phyloP scores from a whole-genome alignment of 108 stramenopile genomes.

The Bacterosira constricta region DNA sequence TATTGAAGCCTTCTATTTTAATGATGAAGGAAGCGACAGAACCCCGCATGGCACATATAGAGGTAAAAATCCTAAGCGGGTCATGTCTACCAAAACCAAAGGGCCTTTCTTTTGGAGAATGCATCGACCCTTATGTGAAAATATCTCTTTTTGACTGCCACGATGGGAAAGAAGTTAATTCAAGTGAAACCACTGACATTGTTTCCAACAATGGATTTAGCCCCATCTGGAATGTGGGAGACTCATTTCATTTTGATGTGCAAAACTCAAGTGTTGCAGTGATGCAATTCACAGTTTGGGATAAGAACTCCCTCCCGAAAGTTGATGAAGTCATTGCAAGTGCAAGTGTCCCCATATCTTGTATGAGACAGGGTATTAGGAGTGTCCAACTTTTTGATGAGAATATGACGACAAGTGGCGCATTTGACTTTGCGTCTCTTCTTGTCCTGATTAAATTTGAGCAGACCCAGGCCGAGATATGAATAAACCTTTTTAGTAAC shows the following conservation, averaged over 20 bases:
- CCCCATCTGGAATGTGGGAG: constrained; percentile 67
- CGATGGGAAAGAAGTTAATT: constrained; percentile 49
- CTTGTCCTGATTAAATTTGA: constrained; percentile 65
- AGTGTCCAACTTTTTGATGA: constrained; percentile 82
- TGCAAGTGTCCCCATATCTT: constrained; percentile 84
- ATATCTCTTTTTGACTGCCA: constrained; percentile 74
- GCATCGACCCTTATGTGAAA: constrained; percentile 83
- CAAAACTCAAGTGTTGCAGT: constrained; percentile 73
- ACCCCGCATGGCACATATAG: constrained; percentile 47
- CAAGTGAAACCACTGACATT: constrained; percentile 41
- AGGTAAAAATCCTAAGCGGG: constrained; percentile 67
- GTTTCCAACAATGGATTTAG: constrained; percentile 80
- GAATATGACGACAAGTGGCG: constrained; percentile 77
- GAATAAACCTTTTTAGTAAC: too few species aligned
- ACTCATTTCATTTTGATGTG: constrained; percentile 55
- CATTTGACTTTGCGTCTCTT: constrained; percentile 84
- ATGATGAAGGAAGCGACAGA: constrained; percentile 49
- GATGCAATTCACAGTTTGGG: constrained; percentile 69
- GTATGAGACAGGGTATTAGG: constrained; percentile 81
- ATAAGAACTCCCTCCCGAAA: constrained; percentile 63
- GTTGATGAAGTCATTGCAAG: constrained; percentile 69
- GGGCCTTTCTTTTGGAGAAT: constrained; percentile 71
- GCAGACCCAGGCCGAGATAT: constrained; percentile 45
- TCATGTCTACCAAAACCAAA: constrained; percentile 84
- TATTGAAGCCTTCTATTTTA: constrained; percentile 81